Percentiles rank a stretch among this genome's conserved stretches.
Evolutionary conservation across 2,329 filamentous ascomycete genomes (phyloP).

Genomic region (Epichloe festucae): DNA sequence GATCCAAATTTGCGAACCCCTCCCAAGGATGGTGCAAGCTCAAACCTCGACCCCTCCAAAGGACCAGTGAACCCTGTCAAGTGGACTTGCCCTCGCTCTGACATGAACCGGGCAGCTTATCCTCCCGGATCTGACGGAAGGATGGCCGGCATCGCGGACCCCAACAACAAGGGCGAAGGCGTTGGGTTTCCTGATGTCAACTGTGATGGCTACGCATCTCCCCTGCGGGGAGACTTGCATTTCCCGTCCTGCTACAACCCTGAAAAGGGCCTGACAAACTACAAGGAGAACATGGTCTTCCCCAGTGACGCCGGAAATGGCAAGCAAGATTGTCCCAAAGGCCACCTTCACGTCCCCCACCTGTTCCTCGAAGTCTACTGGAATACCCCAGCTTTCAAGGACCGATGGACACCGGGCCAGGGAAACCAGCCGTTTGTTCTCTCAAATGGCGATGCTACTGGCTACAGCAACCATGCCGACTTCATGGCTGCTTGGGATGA

Average conservation of each 20-base stretch:
- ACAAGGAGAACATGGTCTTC: constrained; percentile 53
- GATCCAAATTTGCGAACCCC: constrained; percentile 44
- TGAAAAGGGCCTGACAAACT: constrained; percentile 42
- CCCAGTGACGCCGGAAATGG: constrained; percentile 35
- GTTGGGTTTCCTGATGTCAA: constrained; percentile 57
- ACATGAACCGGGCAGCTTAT: constrained; percentile 37
- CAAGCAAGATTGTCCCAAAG: constrained; percentile 40
- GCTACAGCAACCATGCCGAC: constrained; percentile 58
- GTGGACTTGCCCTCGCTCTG: constrained; percentile 48
- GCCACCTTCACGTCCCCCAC: constrained; percentile 42
- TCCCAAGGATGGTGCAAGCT: constrained; percentile 36
- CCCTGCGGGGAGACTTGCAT: constrained; percentile 53
- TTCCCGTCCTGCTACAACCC: constrained; percentile 67
- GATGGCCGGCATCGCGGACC: constrained; percentile 40
- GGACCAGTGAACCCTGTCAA: constrained; percentile 41
- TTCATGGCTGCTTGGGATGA: constrained; percentile 64
- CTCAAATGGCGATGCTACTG: constrained; percentile 55
- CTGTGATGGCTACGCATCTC: constrained; percentile 50
- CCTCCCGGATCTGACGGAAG: constrained; percentile 40
- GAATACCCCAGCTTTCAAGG: constrained; percentile 39
- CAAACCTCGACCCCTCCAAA: constrained; percentile 37
- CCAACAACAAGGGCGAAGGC: constrained; percentile 40
- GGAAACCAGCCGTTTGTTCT: constrained; percentile 53
- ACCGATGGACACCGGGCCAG: constrained; percentile 40
- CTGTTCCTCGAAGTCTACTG: constrained; percentile 49